These are phyloP conservation scores for Colletotrichum lini DNA, from an alignment of 2,329 filamentous ascomycete species.

Conservation along the genomic window DNA sequence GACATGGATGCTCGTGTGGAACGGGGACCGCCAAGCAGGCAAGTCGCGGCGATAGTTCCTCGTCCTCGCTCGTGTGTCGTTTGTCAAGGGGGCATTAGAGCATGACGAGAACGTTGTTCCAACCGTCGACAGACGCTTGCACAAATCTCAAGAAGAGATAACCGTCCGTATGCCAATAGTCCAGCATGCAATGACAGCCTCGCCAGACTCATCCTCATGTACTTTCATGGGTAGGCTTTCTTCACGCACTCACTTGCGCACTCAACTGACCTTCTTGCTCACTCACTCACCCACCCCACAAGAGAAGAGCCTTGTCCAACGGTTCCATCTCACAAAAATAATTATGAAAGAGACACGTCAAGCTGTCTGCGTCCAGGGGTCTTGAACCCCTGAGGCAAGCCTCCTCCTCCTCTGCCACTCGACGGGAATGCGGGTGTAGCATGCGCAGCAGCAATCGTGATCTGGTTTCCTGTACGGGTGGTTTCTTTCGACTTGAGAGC, in stretches of 20 bases:
- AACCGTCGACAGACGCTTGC: background rate
- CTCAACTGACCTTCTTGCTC: background rate
- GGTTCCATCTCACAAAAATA: too few relatives aligned
- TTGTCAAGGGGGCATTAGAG: background rate
- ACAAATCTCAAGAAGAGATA: background rate
- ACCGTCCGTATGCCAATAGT: background rate
- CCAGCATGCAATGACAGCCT: background rate
- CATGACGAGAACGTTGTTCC: background rate
- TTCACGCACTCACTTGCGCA: too few relatives aligned
- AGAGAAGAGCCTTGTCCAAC: background rate
- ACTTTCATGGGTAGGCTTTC: too few relatives aligned
- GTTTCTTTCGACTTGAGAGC: background rate
- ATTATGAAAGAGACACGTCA: constrained; percentile 5
- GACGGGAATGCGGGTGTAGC: constrained; percentile 25
- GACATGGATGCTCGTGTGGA: background rate
- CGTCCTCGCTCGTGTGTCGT: background rate
- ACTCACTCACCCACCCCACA: too few relatives aligned
- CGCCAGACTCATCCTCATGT: too few relatives aligned
- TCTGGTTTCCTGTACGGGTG: background rate
- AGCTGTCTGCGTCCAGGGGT: background rate
- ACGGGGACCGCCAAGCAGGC: background rate
- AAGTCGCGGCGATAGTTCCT: background rate
- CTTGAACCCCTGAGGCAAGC: constrained; percentile 11
- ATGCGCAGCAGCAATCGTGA: background rate
- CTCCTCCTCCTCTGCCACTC: background rate